phyloP scores from a whole-genome alignment of 2,329 filamentous ascomycete species.

The Alternaria solani region DNA sequence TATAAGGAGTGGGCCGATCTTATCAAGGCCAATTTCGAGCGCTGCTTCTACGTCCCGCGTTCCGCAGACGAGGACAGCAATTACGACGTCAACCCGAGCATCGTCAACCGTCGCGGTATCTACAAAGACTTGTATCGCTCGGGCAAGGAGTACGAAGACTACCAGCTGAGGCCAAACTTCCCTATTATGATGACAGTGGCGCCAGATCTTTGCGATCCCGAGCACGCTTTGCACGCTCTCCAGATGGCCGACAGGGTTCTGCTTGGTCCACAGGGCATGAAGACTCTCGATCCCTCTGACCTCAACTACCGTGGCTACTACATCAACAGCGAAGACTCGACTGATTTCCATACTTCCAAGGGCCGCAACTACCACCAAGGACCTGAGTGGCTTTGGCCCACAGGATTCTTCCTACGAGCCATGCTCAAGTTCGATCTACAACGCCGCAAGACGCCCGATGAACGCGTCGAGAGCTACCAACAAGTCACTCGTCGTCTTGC shows the following conservation, averaged over 20 bases:
- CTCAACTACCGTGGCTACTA: constrained; percentile 95
- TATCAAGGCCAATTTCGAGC: constrained; percentile 88
- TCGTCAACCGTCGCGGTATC: constrained; percentile 91
- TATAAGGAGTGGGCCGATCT: constrained; percentile 80
- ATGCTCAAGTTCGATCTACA: constrained; percentile 88
- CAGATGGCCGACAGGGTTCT: constrained; percentile 80
- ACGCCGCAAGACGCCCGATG: constrained; percentile 71
- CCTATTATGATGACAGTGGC: constrained; percentile 95
- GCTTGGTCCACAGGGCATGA: constrained; percentile 90
- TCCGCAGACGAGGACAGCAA: constrained; percentile 72
- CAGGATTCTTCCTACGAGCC: constrained; percentile 92
- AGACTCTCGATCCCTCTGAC: constrained; percentile 90
- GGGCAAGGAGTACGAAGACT: constrained; percentile 96
- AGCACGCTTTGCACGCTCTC: constrained; percentile 81
- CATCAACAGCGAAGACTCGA: constrained; percentile 91
- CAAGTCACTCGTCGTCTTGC: constrained; percentile 85
- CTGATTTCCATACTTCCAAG: constrained; percentile 90
- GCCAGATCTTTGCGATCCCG: constrained; percentile 81
- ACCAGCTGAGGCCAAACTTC: constrained; percentile 94
- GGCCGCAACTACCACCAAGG: constrained; percentile 98
- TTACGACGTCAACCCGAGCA: constrained; percentile 79
- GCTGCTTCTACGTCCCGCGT: constrained; percentile 85
- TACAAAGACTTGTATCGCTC: constrained; percentile 98
- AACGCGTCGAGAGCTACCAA: constrained; percentile 87
- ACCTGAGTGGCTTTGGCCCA: constrained; percentile 98